Conservation (phyloP, 441 rosid species). For the Adansonia grandidieri region DNA sequence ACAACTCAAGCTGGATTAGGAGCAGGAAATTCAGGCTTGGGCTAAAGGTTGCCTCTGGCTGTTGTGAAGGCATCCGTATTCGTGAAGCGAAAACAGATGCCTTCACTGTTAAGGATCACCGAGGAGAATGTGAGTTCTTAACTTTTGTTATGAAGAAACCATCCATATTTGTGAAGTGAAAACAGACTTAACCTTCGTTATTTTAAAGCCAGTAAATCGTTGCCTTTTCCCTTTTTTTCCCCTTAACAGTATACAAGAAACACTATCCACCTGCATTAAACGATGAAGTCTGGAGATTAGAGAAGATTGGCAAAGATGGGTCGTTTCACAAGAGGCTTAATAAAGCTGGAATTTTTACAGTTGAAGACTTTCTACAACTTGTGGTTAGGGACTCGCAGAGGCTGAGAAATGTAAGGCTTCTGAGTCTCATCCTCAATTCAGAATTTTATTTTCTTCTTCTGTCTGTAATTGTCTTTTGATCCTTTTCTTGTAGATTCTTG, state of each 20-base stretch:
- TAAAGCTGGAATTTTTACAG: conserved; percentile 43
- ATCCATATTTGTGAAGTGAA: conserved; percentile 2
- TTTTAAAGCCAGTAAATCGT: conserved; percentile 1
- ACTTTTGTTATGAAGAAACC: not conserved
- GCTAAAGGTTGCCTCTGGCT: conserved; percentile 65
- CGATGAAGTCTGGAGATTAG: conserved; percentile 89
- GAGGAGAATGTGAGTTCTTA: conserved; percentile 67
- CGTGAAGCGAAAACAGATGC: conserved; percentile 88
- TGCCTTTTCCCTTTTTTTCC: conserved; percentile 12
- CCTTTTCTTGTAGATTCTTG: conserved; percentile 68
- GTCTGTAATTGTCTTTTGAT: conserved; percentile 10
- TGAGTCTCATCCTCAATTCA: not conserved
- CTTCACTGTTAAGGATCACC: conserved; percentile 81
- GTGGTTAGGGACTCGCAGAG: conserved; percentile 59
- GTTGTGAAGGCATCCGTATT: conserved; percentile 58
- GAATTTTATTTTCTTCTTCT: not conserved
- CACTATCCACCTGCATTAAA: conserved; percentile 74
- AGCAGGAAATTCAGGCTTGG: conserved; percentile 85
- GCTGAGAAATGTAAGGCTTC: conserved; percentile 58
- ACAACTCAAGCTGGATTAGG: conserved; percentile 88
- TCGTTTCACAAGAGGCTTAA: conserved; percentile 80
- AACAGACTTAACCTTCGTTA: not conserved
- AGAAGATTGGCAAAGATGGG: conserved; percentile 89
- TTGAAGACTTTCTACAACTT: conserved; percentile 73
- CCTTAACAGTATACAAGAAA: conserved; percentile 68